Conservation (phyloP, 345 rosid genomes). For the Limnanthes douglasii region DNA sequence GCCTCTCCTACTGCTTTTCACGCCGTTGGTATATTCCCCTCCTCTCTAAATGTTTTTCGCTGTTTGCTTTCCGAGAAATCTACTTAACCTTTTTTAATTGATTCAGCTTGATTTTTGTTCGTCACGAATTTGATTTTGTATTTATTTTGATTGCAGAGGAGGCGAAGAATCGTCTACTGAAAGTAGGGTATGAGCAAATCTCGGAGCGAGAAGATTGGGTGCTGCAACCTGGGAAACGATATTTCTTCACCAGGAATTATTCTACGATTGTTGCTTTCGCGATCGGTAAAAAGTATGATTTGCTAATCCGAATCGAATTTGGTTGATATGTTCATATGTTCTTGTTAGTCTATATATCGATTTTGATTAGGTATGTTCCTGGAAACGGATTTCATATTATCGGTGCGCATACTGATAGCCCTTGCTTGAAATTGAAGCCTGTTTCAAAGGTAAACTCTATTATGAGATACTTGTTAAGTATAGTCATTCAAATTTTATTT, state of each 20-base stretch:
- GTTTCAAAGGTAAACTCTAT: constrained; percentile 51
- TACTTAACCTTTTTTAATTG: not conserved
- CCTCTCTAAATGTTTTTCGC: not conserved
- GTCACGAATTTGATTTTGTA: not conserved
- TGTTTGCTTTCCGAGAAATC: constrained; percentile 2
- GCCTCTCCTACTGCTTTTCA: constrained; percentile 98
- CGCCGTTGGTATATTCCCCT: constrained; percentile 57
- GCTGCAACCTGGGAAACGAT: constrained; percentile 63
- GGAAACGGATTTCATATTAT: constrained; percentile 84
- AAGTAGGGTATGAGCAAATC: constrained; percentile 62
- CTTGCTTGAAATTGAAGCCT: constrained; percentile 90
- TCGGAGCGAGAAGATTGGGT: constrained; percentile 82
- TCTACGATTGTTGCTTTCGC: constrained; percentile 94
- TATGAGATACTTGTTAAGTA: not conserved
- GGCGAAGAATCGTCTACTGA: constrained; percentile 47
- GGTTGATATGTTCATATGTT: not conserved
- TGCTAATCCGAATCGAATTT: not conserved
- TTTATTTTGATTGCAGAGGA: constrained; percentile 30
- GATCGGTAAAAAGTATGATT: constrained; percentile 56
- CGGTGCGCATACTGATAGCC: constrained; percentile 97
- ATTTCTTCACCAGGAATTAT: constrained; percentile 82
- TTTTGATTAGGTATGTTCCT: constrained; percentile 50
- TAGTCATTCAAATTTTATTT: not conserved
- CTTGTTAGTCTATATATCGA: not conserved
- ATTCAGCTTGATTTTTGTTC: too few species aligned